Percentiles rank a stretch among this genome's conserved stretches.
Conservation (phyloP, 257 asterid species). For the Rauvolfia tetraphylla region DNA sequence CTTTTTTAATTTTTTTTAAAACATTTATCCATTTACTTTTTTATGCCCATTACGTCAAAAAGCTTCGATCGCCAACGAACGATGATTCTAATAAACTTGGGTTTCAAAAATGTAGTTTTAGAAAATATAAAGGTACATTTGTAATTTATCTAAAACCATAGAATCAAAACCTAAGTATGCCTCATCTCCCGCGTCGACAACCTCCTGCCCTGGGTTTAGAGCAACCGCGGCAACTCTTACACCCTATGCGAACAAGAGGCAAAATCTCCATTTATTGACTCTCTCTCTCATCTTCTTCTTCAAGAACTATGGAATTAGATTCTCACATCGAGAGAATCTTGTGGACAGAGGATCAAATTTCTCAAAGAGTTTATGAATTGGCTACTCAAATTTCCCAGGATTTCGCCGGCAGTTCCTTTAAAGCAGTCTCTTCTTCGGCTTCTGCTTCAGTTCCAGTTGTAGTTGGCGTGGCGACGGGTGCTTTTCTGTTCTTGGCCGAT, state of each 20-base stretch:
- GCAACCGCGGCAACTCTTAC: background rate
- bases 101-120: too few species aligned
- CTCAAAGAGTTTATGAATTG: conserved; percentile 51
- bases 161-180: background rate
- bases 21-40: too few species aligned
- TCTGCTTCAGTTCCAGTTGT: conserved; percentile 39
- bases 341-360: conserved; percentile 50
- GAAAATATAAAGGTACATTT: background rate
- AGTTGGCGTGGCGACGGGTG: conserved; percentile 96
- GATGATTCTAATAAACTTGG: too few species aligned
- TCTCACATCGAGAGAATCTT: conserved; percentile 48
- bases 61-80: too few species aligned
- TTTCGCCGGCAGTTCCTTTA: conserved; percentile 25
- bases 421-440: conserved; percentile 2
- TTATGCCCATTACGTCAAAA: too few species aligned
- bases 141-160: background rate
- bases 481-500: conserved; percentile 79
- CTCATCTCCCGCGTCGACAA: background rate
- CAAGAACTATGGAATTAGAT: conserved; percentile 27
- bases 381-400: conserved; percentile 60
- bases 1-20: too few species aligned
- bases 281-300: background rate
- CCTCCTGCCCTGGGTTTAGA: background rate
- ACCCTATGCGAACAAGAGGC: background rate
- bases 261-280: background rate